These are phyloP conservation scores for Fusarium sterilihyphosum DNA, from an alignment of 2,329 filamentous ascomycete genomes.

Conservation along the genomic window DNA sequence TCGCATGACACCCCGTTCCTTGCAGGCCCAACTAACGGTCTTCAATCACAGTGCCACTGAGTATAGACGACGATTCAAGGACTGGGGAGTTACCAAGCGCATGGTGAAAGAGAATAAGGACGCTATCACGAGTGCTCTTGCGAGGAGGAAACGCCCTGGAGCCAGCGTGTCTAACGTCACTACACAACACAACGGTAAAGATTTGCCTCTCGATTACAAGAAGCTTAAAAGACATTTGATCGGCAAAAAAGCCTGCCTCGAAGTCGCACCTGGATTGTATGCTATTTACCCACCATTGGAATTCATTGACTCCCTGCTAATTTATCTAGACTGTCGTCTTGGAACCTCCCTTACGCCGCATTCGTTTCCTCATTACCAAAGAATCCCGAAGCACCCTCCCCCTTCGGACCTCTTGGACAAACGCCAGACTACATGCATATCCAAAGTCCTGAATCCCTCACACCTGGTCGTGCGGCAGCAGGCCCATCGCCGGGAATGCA, in stretches of 20 bases:
- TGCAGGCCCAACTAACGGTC: no score
- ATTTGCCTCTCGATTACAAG: fast-evolving
- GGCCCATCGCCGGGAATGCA: background rate
- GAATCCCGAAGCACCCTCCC: background rate
- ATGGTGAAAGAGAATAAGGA: background rate
- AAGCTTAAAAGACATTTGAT: background rate
- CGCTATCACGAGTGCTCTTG: fast-evolving
- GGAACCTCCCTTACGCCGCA: background rate
- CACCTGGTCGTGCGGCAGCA: background rate
- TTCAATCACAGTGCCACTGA: background rate
- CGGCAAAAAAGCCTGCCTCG: background rate
- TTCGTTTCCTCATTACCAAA: fast-evolving
- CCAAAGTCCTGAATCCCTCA: background rate
- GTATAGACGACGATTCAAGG: background rate
- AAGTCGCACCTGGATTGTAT: background rate
- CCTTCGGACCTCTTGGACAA: background rate
- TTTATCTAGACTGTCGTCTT: background rate
- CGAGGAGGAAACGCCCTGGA: background rate
- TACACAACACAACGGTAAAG: no score
- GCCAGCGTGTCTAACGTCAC: no score
- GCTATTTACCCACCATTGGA: no score
- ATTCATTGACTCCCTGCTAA: no score
- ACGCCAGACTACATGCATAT: background rate
- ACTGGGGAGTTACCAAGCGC: background rate
- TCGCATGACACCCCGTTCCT: no score